A percentile compares a stretch with the other conserved stretches of the same genome.
Conservation (phyloP, 805 yeast species). For the Debaryomyces tyrocola region DNA sequence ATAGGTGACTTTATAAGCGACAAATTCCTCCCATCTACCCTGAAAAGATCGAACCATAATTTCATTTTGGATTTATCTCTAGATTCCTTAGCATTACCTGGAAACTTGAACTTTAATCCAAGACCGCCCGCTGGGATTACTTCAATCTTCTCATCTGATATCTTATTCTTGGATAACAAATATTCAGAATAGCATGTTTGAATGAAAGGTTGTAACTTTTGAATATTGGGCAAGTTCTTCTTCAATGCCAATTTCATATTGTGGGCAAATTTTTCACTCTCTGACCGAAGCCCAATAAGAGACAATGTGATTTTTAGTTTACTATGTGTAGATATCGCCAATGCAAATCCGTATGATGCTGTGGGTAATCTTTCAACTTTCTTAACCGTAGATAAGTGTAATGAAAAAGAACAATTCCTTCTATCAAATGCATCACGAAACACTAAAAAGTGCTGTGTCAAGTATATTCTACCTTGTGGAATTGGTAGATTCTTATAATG, state of each 20-base stretch:
- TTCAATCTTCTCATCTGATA: slow-evolving; percentile 41
- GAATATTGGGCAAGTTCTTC: slow-evolving; percentile 62
- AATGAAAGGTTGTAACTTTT: slow-evolving; percentile 62
- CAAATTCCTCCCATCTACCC: slow-evolving; percentile 80
- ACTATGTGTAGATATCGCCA: slow-evolving; percentile 67
- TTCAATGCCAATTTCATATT: slow-evolving; percentile 60
- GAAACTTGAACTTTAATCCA: slow-evolving; percentile 81
- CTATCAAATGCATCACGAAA: slow-evolving; percentile 73
- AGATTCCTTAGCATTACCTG: slow-evolving; percentile 78
- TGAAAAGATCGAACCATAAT: slow-evolving; percentile 90
- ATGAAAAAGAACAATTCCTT: slow-evolving; percentile 61
- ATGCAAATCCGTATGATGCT: slow-evolving; percentile 72
- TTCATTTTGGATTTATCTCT: slow-evolving; percentile 85
- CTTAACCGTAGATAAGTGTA: slow-evolving; percentile 76
- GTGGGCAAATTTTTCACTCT: slow-evolving; percentile 78
- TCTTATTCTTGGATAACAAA: slow-evolving; percentile 59
- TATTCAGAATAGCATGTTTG: slow-evolving; percentile 83
- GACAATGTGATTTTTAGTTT: slow-evolving; percentile 64
- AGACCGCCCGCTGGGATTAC: slow-evolving; percentile 78
- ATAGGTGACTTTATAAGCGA: slow-evolving; percentile 71
- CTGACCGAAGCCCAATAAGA: slow-evolving; percentile 75
- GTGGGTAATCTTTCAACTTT: slow-evolving; percentile 86
- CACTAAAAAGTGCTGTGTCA: slow-evolving; percentile 74
- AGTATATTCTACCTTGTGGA: slow-evolving; percentile 63
- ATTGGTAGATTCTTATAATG: slow-evolving; percentile 18